Conservation (phyloP, 768 basidiomycete genomes). For the Leucocoprinus leucothites region DNA sequence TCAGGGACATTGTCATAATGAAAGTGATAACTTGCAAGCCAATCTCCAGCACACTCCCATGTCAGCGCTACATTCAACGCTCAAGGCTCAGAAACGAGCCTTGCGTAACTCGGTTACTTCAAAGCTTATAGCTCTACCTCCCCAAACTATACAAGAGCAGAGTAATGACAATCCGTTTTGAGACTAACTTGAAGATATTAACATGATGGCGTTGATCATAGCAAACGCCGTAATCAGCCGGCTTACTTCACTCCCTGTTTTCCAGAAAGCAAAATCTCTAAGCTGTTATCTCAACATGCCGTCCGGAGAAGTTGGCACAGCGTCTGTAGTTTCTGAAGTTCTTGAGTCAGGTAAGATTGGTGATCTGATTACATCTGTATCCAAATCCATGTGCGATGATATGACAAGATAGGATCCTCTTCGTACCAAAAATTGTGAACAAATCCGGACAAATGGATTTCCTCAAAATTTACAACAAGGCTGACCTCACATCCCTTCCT, state of each 20-base stretch:
- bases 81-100: conserved; percentile 43
- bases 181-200: background rate
- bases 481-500: conserved; percentile 57
- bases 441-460: conserved; percentile 57
- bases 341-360: conserved; percentile 47
- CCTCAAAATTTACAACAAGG: conserved; percentile 52
- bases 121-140: conserved; percentile 41
- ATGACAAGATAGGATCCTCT: conserved; percentile 57
- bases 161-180: conserved; percentile 36
- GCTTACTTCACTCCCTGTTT: conserved; percentile 49
- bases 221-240: conserved; percentile 45
- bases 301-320: conserved; percentile 62
- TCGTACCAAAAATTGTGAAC: conserved; percentile 61
- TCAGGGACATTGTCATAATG: too few relatives aligned
- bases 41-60: too few relatives aligned
- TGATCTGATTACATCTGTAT: background rate
- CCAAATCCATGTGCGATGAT: background rate
- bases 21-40: too few relatives aligned
- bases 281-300: conserved; percentile 86
- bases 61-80: conserved; percentile 7
- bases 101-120: conserved; percentile 50
- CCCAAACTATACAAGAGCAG: conserved; percentile 51
- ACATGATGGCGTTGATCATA: conserved; percentile 18
- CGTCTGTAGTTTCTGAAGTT: conserved; percentile 45
- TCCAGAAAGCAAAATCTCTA: conserved; percentile 44